Evolutionary conservation across 202 grass and related monocot species (phyloP), one percentile per base, ranked within the genome.

Genomic region (Schoenoplectus triqueter): DNA sequence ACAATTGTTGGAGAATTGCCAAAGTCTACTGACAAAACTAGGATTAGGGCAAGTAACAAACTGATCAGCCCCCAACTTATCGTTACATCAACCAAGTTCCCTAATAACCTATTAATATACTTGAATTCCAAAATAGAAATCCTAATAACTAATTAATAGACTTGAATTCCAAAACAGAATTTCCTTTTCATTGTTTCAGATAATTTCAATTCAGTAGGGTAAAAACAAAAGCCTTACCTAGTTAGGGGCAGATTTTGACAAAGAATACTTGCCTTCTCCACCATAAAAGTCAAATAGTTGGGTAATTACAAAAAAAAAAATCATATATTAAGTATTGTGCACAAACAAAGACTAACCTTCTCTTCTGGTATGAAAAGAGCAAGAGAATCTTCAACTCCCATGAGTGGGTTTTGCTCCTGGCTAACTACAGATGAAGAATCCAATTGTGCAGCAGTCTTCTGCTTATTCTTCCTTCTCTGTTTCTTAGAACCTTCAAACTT

Each of bases 401-500:
- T 87, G 31, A 83, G 8, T 7, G 75, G 55, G 60, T 69, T 85
- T 80, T 84, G 71, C 47, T 94, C 86, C 39, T 92, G 85, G 54
- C 62, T 82, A 86, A 95, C 88, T 64, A 87, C 62, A 59, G 86
- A 91, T 15, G 52, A 22, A 77, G 60, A 87, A 64, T 90, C 89
- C 56, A 81, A 88, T 47, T 90, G 85, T 64, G 57, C 51, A 83
- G 85, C 85, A 82, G 88, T 88, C 86, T 68, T 67, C 49, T 87
- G 80, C 67, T 99, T 99, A 79, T 80, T 90, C 79, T 94, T 99
- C 78, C 82, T 82, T 50, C 86, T 94, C 11, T 94, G 93, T 88
- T 95, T 98, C 84, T 94, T 95, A 86, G 91, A 92, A 85, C 84
- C 52, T 47, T 91, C 91, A 78, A 74, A n/a, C 85, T 95, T 95